These are phyloP conservation scores for Starmerella lactis-condensi DNA, from an alignment of 805 yeast species.

Conservation along the genomic window DNA sequence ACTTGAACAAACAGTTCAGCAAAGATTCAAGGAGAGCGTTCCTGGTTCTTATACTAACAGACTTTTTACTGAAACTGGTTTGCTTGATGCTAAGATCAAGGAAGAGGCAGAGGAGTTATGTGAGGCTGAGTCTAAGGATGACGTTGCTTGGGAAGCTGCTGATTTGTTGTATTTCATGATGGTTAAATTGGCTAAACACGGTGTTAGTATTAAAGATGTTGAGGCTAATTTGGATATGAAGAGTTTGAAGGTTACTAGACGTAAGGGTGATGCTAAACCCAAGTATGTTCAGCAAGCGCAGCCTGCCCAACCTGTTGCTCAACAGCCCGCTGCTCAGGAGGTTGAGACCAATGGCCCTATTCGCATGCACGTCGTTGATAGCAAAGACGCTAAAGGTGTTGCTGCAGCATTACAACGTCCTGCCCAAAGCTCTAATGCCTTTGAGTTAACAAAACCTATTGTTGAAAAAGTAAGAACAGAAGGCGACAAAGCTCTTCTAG, in stretches of 20 bases:
- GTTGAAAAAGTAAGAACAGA: conserved; percentile 52
- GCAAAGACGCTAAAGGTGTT: conserved; percentile 28
- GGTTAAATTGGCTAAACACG: conserved; percentile 50
- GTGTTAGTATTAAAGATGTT: conserved; percentile 62
- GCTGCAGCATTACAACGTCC: conserved; percentile 66
- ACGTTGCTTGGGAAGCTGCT: conserved; percentile 94
- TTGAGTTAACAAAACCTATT: conserved; percentile 83
- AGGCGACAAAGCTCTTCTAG: conserved; percentile 81
- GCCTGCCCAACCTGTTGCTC: conserved; percentile 5
- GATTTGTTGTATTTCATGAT: conserved; percentile 58
- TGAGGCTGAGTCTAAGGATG: conserved; percentile 51
- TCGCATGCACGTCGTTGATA: conserved; percentile 21
- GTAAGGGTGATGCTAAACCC: conserved; percentile 91
- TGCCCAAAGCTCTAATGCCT: conserved; percentile 85
- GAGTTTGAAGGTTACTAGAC: conserved; percentile 68
- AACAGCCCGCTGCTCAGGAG: conserved; percentile 1
- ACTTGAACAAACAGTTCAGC: conserved; percentile 46
- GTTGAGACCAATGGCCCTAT: conserved; percentile 7
- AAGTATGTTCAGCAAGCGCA: conserved; percentile 29
- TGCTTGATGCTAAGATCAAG: conserved; percentile 65
- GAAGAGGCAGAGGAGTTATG: conserved; percentile 94
- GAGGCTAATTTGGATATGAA: conserved; percentile 72
- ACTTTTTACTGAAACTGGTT: conserved; percentile 54
- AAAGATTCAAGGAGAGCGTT: conserved; percentile 54
- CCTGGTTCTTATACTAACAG: conserved; percentile 89